Base-by-base conservation (phyloP, 2,329 filamentous ascomycete genomes). In the Sarocladium kiliense region DNA sequence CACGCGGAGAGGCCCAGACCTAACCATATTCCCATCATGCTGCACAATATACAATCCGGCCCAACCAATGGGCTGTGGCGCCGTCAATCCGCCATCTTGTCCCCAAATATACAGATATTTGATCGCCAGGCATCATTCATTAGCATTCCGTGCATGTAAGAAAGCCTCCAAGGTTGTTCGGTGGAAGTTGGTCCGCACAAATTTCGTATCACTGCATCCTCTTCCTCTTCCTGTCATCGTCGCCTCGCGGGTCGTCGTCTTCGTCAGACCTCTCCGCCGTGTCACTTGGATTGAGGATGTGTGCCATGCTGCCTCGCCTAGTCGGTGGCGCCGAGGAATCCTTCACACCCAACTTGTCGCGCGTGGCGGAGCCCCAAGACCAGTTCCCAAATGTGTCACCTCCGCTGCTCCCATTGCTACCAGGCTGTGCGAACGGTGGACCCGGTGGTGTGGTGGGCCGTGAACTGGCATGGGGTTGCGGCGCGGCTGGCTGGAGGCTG, bases 151-250 rank as follows among this genome's bases (percentile, higher is more conserved):
- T 51, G 27, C 47, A 23, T n/a, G 19, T 47, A 19, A 45, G 12
- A 44, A 49, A 34, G 25, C 32, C 26, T 42, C n/a, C 10, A 16
- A 54, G 25, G 39, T 26, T 42, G 25, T 54, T 45, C 37, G 23
- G 23, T 18, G 23, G 25, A 19, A 11, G 3, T 34, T 39, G 14
- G 34, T 47, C 25, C n/a, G 23, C 21, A n/a, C 18, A 18, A 26
- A 30, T 5, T 26, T 19, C n/a, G 32, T 11, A 30, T 65, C 61
- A 82, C 61, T 79, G 74, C 61, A 85, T 69, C 55, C 84, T 76
- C 68, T 86, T 86, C 56, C 84, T 75, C 66, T 87, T 87, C 44
- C 81, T 74, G 60, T 83, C 81, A 11, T 82, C 80, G 21, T 84
- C 80, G 21, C 77, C 79, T 30, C 80, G 70, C 0, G 71, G 71